Base-by-base conservation (phyloP, 2,329 filamentous ascomycete genomes). In the Thielaviopsis ethacetica region DNA sequence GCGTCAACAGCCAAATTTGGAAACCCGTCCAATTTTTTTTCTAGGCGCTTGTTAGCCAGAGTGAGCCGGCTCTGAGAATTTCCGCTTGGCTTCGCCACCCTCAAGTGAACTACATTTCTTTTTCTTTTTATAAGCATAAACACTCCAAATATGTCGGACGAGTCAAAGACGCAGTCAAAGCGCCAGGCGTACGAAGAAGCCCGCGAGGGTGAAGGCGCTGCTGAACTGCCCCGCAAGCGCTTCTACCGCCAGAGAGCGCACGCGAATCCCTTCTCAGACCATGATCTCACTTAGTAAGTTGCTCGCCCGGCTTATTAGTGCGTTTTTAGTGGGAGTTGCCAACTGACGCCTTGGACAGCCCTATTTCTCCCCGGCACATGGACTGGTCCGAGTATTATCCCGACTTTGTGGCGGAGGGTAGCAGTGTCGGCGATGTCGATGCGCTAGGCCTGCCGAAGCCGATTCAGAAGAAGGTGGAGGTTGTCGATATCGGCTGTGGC, bases 231-330 rank as follows among this genome's bases (percentile, higher is more conserved):
- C 10, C 85, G 88, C 72, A 98, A 98, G 77, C 91, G 87, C 74
- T 95, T 93, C 74, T 98, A 95, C 71, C 83, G 93, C 59, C 93
- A 98, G 72, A 82, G 93, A 70, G 93, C 93, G 44, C 93, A 98
- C 73, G 93, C 93, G 63, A 98, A 98, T 74, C 91, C 91, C 6
- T 98, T 98, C 73, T 96, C 91, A 2, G 93, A 98, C 67, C 93
- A 98, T 75, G 76, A 81, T 60, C 76, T 98, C 68, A 78, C 79
- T 66, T 98, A 98, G 93, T 95, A 80, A 66, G 82, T 75, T 44
- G 38, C 19, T 51, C 24, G 24, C 6, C 6, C 34, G 34, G 34
- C 34, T 38, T 10, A 12, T 38, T 38, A 12, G 19, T n/a, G 51
- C n/a, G 22, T 44, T 4, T 55, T 27, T 38, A 30, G n/a, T 65